phyloP scores from a whole-genome alignment of 192 early-diverging fungal species.

The Dispira parvispora region DNA sequence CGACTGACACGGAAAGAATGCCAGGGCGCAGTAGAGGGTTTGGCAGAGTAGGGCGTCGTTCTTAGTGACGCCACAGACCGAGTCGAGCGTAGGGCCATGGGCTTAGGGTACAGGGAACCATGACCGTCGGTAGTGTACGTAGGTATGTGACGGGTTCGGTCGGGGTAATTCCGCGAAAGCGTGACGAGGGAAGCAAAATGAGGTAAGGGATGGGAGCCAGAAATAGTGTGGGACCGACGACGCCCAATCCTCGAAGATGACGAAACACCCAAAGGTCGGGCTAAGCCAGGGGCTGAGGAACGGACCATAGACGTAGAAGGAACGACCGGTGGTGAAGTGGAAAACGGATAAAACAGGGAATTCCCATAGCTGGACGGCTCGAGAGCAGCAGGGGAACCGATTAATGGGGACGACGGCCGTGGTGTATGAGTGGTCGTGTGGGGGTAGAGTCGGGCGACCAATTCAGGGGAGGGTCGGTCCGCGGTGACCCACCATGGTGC shows the following conservation, averaged over 20 bases:
- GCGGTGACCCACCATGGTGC: no score
- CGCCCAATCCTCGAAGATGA: background rate
- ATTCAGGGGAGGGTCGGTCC: no score
- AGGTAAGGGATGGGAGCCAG: background rate
- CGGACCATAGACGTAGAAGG: constrained; percentile 7
- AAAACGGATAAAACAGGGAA: background rate
- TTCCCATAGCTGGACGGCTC: no score
- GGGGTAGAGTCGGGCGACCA: no score
- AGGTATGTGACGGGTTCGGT: background rate
- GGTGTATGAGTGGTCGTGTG: no score
- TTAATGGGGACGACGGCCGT: no score
- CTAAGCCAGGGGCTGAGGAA: constrained; percentile 2
- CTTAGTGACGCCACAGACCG: background rate
- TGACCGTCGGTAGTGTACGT: background rate
- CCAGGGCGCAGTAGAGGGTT: no score
- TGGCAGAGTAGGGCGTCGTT: background rate
- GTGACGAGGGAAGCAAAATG: background rate
- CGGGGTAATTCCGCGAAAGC: background rate
- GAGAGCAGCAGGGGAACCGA: no score
- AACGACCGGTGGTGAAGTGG: background rate
- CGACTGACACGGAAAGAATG: no score
- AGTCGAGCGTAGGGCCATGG: background rate
- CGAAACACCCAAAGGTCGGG: constrained; percentile 2
- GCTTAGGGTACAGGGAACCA: background rate
- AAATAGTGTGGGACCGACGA: constrained; percentile 7